Conservation (phyloP, 179 eudicot species). For the Gypsophila paniculata region DNA sequence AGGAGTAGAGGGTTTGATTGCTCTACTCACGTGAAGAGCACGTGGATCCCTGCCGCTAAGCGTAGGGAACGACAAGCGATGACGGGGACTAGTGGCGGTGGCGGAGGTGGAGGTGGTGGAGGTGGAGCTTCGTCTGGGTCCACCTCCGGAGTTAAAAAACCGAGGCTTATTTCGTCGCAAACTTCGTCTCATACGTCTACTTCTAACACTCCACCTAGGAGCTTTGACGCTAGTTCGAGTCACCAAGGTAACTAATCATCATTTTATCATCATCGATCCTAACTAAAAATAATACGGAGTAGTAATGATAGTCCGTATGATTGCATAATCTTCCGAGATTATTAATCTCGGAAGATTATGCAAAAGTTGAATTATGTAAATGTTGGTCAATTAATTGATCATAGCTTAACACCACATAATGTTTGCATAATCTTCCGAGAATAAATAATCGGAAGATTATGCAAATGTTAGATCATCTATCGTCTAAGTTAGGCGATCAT, state of each 20-base stretch:
- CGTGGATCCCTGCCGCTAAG: constrained; percentile 70
- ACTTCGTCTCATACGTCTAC: constrained; percentile 74
- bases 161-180: constrained; percentile 58
- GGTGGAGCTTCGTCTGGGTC: constrained; percentile 57
- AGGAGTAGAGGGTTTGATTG: constrained; percentile 67
- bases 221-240: constrained; percentile 74
- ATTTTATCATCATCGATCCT: background rate
- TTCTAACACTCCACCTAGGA: constrained; percentile 77
- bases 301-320: too few species aligned
- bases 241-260: constrained; percentile 56
- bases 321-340: too few species aligned
- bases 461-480: too few species aligned
- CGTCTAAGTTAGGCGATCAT: too few species aligned
- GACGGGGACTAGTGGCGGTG: constrained; percentile 27
- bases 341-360: too few species aligned
- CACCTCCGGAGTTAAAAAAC: constrained; percentile 71
- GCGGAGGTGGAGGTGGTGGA: constrained; percentile 33
- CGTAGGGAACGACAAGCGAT: constrained; percentile 36
- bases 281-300: too few species aligned
- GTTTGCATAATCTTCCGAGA: too few species aligned
- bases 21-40: constrained; percentile 69
- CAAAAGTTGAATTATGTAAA: too few species aligned
- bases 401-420: too few species aligned
- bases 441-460: too few species aligned
- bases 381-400: too few species aligned